Evolutionary conservation across 2,329 filamentous ascomycete species (phyloP).

Genomic region (Eutypa lata): DNA sequence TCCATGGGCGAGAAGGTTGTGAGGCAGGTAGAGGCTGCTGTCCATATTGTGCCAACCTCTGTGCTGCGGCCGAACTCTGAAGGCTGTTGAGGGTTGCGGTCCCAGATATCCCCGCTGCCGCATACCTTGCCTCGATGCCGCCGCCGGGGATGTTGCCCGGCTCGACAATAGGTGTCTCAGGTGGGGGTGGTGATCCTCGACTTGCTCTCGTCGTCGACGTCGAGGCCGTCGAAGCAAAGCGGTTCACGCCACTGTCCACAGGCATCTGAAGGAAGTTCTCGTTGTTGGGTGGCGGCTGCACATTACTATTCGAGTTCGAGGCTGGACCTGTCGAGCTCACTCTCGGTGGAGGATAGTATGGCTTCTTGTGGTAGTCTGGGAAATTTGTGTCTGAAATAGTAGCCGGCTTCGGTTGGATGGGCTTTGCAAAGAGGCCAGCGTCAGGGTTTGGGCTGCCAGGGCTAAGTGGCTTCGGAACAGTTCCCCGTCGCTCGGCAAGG

Average conservation of each 20-base stretch:
- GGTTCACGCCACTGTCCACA: conserved; percentile 52
- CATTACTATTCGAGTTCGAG: conserved; percentile 31
- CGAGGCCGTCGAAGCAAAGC: conserved; percentile 78
- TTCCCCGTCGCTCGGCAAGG: conserved; percentile 77
- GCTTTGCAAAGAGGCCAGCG: conserved; percentile 75
- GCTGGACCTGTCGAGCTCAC: conserved; percentile 27
- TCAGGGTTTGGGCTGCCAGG: conserved; percentile 73
- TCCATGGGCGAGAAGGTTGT: conserved; percentile 72
- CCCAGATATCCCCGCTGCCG: conserved; percentile 84
- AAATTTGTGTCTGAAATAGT: conserved; percentile 40
- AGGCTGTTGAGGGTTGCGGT: conserved; percentile 77
- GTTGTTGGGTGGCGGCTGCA: conserved; percentile 20
- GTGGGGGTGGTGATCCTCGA: conserved; percentile 88
- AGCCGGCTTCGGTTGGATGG: conserved; percentile 40
- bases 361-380: conserved; percentile 52
- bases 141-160: conserved; percentile 68
- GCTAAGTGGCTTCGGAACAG: conserved; percentile 78
- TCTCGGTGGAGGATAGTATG: conserved; percentile 59
- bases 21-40: conserved; percentile 41
- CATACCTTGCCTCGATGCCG: conserved; percentile 88
- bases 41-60: conserved; percentile 76
- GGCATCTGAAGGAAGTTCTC: conserved; percentile 36
- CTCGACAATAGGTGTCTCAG: conserved; percentile 82
- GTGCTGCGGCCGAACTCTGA: conserved; percentile 77
- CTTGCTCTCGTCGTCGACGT: conserved; percentile 90